Base-by-base conservation (phyloP, 2,329 filamentous ascomycete species). In the Lachnellula occidentalis region DNA sequence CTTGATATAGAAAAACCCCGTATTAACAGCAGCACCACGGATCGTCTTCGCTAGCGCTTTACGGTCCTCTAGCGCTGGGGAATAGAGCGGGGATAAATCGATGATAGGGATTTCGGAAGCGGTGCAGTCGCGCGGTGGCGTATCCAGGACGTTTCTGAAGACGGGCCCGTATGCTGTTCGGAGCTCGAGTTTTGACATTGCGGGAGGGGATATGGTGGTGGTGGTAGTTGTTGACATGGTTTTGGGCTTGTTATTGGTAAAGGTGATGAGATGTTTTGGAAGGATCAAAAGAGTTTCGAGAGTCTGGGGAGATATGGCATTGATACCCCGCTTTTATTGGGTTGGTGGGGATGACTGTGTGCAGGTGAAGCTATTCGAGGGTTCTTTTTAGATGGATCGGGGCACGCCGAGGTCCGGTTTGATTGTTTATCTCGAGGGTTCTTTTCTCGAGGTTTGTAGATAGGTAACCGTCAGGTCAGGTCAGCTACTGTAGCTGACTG, bases 1-100 rank as follows among this genome's bases (percentile, higher is more conserved):
- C 55, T 71, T 71, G 54, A 77, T 67, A 55, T 77, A 77, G 61
- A 78, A 77, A 61, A 77, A 77, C 0, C 75, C 75, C 0, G 70
- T 76, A 39, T 71, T 73, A 24, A 73, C 65, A 6, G 73, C 71
- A 0, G 75, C 74, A 9, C 67, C 61, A 49, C 68, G 68, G 6
- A 78, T 70, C 24, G 69, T 59, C 3, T 59, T 53, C 0, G 76
- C 75, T 0, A 78, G 63, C 1, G 58, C 59, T 24, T 71, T 69
- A 0, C 74, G 69, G 4, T 70, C 69, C 9, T 68, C 61, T 0
- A 71, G 46, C n/a, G 68, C 63, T 2, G 66, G 60, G 22, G 74
- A 70, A 22, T 71, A 65, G 5, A 73, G 68, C 2, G 60, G 57
- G 1, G 69, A 61, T 5, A 79, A 63, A 50, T 77, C 75, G 47